Conservation (phyloP, 257 asterid species). For the Primulina tabacum region DNA sequence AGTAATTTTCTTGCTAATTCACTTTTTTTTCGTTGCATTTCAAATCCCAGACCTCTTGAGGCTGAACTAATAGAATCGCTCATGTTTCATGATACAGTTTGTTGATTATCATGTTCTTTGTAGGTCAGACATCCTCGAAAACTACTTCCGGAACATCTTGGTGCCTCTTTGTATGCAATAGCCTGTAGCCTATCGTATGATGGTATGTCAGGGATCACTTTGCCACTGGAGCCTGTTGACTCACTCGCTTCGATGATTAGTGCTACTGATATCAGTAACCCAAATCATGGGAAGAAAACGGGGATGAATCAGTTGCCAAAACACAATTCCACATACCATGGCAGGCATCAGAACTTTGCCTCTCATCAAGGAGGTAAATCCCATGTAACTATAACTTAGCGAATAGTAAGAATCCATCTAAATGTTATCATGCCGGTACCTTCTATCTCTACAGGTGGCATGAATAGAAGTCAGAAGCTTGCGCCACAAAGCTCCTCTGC, state of each 20-base stretch:
- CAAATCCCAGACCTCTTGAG: background rate
- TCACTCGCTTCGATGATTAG: constrained; percentile 38
- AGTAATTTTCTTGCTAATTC: constrained; percentile 31
- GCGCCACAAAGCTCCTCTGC: background rate
- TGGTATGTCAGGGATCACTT: constrained; percentile 56
- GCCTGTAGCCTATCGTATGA: constrained; percentile 62
- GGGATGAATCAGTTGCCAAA: constrained; percentile 24
- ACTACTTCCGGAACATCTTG: constrained; percentile 63
- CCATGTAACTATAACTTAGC: background rate
- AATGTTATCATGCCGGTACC: constrained; percentile 9
- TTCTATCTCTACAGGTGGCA: constrained; percentile 5
- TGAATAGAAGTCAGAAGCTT: background rate
- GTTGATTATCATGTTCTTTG: background rate
- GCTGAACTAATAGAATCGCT: background rate
- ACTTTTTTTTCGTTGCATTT: background rate
- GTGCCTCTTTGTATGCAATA: constrained; percentile 52
- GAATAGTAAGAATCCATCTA: background rate
- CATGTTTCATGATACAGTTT: constrained; percentile 1
- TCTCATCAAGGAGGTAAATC: constrained; percentile 22
- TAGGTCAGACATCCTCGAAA: constrained; percentile 58
- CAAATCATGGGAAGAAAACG: constrained; percentile 17
- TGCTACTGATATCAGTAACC: constrained; percentile 41
- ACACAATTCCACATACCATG: constrained; percentile 23
- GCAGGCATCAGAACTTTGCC: constrained; percentile 13
- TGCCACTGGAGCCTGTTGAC: constrained; percentile 40